Evolutionary conservation across 1,139 yeast species (phyloP), one percentile per base, ranked within the genome.

Genomic region (Yamadazyma mexicana): DNA sequence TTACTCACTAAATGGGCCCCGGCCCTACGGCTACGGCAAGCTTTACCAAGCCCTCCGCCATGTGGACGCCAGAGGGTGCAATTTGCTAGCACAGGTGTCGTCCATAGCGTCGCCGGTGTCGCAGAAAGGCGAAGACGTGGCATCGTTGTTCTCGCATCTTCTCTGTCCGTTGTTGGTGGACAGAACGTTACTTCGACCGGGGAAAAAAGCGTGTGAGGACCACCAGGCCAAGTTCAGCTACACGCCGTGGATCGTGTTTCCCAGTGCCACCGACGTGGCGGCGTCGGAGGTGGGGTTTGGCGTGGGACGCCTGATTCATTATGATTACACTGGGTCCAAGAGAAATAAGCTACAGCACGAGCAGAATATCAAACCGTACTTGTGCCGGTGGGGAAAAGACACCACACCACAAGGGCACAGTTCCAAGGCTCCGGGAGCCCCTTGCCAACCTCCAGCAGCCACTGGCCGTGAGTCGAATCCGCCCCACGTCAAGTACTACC

Each of bases 251-350:
- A 60, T 82, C 8, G 49, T 81, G 1, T 81, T 65, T 61, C 89
- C 89, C 0, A 68, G 84, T 0, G 66, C 64, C 0, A 45, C 62
- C 2, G 87, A 81, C 41, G 61, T 83, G 3, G 55, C 70, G 2
- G 35, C 49, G 1, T 69, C 79, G 17, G 62, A 62, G 27, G 59
- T 69, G 12, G 82, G 83, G 1, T 66, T 62, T 48, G 54, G 56
- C 1, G 69, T 81, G 2, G 83, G 85, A 1, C 73, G 71, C 15
- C 82, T 85, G 49, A 62, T 81, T 15, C 82, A 79, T 55, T 78
- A 71, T 49, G 69, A 75, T 25, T 64, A 65, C 38, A 49, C 60
- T 1, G 49, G 49, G 17, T 48, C 62, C 1, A 43, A 45, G 2
- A 44, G 52, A 4, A 59, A 56, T 33, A 47, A 45, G 30, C 51